These are phyloP conservation scores for Erythrobasidium hasegawianum DNA, from an alignment of 1,284 basidiomycete genomes.

Conservation along the genomic window DNA sequence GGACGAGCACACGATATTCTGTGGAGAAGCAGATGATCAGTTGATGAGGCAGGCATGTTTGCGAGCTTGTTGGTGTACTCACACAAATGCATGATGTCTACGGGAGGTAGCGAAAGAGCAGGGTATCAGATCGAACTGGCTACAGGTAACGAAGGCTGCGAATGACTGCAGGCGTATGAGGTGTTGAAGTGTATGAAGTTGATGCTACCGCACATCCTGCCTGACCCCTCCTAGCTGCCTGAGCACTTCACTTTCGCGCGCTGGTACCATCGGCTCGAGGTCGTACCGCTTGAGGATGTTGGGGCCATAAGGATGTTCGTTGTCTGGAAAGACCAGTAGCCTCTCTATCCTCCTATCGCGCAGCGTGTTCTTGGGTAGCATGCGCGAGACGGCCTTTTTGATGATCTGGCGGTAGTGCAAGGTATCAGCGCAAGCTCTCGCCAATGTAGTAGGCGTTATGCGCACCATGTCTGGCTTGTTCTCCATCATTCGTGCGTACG, in stretches of 20 bases:
- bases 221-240: not conserved
- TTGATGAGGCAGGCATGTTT: no score
- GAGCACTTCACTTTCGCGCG: slow-evolving; percentile 3
- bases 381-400: slow-evolving; percentile 88
- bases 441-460: slow-evolving; percentile 34
- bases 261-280: not conserved
- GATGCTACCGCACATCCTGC: not conserved
- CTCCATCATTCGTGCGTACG: slow-evolving; percentile 74
- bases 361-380: slow-evolving; percentile 93
- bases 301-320: slow-evolving; percentile 49
- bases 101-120: no score
- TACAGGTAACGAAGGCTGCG: not conserved
- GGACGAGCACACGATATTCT: no score
- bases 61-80: no score
- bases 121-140: no score
- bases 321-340: slow-evolving; percentile 75
- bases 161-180: not conserved
- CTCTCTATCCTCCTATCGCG: slow-evolving; percentile 77
- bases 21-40: no score
- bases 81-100: no score
- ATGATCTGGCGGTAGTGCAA: slow-evolving; percentile 65
- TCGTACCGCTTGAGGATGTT: slow-evolving; percentile 46
- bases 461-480: slow-evolving; percentile 87
- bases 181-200: no score
- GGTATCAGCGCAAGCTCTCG: not conserved